Base-by-base conservation (phyloP, 352 stramenopile species). In the Aphanomyces euteiches region DNA sequence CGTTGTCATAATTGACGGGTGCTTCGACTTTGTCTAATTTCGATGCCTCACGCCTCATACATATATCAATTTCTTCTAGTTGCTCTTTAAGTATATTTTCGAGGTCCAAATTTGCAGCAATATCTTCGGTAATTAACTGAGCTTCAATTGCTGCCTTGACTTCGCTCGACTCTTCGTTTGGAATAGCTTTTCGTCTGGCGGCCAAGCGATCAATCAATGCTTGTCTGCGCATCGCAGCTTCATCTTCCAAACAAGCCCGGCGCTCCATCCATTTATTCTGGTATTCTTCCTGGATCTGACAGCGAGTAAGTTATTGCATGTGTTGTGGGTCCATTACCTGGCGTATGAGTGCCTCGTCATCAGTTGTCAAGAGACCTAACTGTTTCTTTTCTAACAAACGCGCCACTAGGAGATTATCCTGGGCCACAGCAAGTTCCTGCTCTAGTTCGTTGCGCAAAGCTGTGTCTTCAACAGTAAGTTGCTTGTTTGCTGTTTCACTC, bases 181-280 rank as follows among this genome's bases (percentile, higher is more conserved):
- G 57, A 10, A 73, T 61, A 5, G 41, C 54, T 5, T 48, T 69
- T 69, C 37, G 75, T 53, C 10, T 61, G 15, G 28, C 69, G 37
- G 19, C 72, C 65, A 60, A 74, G 69, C 34, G 56, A 57, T 41
- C 47, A 5, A 36, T 48, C 12, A 82, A 69, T 10, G 65, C 66
- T 13, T 66, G 41, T 69, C 64, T 78, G 34, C 48, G 66, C 41
- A 67, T 53, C 41, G 67, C 60, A 17, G 64, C 63, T 56, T 83
- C 77, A 28, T 74, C 69, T 28, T 83, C 66, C 3, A 82, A 66
- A 3, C 75, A 73, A 37, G 43, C 53, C 47, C 74, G 47, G 3
- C 74, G 69, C 39, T 8, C 50, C 17, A 17, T 21, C 50, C 50
- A 58, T 21, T 36, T 36, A 13, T 58, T 58, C 21, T 58, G 50